Percentiles rank a stretch among this genome's conserved stretches.
Evolutionary conservation across 2,329 filamentous ascomycete species (phyloP).

Genomic region (Immersiporthe knoxdaviesiana): DNA sequence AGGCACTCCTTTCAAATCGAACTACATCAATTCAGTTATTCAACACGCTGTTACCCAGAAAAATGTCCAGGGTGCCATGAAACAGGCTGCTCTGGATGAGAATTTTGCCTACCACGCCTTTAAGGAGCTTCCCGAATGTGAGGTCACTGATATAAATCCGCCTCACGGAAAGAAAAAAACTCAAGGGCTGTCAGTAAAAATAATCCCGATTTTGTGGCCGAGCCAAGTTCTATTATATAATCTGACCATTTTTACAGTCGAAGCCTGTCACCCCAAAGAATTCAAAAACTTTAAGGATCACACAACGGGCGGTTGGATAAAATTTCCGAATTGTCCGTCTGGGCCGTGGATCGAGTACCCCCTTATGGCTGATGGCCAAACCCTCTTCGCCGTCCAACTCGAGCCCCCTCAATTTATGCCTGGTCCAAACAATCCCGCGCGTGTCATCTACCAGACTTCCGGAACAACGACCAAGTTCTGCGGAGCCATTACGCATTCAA

Average conservation of each 20-base stretch:
- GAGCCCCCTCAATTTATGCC: background rate
- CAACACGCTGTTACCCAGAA: background rate
- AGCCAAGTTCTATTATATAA: background rate
- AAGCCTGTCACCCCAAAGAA: slow-evolving; percentile 3
- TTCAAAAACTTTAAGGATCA: background rate
- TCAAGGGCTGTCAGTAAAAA: background rate
- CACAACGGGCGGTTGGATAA: background rate
- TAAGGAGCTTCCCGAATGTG: background rate
- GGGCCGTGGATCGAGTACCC: slow-evolving; percentile 7
- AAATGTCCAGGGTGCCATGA: background rate
- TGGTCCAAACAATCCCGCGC: background rate
- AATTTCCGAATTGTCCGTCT: slow-evolving; percentile 3
- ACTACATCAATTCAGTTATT: background rate
- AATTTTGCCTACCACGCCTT: background rate
- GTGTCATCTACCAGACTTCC: background rate
- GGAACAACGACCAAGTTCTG: slow-evolving; percentile 4
- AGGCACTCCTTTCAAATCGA: background rate
- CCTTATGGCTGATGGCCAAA: background rate
- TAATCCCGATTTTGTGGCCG: background rate
- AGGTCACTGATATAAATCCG: background rate
- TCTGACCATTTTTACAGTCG: no score
- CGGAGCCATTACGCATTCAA: slow-evolving; percentile 2
- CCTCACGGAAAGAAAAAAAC: background rate
- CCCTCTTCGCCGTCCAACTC: background rate
- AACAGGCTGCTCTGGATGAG: background rate